phyloP scores from a whole-genome alignment of 257 asterid genomes.

The Solanum rostratum region DNA sequence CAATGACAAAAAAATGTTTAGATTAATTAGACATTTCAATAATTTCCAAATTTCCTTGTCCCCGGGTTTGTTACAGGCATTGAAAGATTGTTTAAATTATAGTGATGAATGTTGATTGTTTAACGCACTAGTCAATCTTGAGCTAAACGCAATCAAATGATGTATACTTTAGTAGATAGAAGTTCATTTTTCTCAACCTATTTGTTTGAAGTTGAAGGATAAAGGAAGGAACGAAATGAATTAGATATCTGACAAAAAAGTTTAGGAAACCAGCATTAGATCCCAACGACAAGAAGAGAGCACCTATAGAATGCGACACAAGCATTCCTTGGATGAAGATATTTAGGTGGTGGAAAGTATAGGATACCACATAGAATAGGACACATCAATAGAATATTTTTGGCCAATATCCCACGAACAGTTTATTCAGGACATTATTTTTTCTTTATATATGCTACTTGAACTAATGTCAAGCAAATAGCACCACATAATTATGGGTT shows the following conservation, averaged over 20 bases:
- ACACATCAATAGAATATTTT: neutral
- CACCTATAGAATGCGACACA: neutral
- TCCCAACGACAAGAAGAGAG: neutral
- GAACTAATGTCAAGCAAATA: neutral
- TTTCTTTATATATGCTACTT: neutral
- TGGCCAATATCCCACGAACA: neutral
- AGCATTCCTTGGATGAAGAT: neutral
- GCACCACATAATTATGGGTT: neutral
- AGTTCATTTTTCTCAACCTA: neutral
- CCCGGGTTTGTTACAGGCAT: too few species aligned
- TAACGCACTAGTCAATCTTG: too few species aligned
- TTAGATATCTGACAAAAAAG: neutral
- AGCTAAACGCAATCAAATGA: too few species aligned
- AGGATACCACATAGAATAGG: neutral
- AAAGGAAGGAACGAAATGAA: neutral
- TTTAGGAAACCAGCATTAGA: neutral
- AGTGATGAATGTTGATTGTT: too few species aligned
- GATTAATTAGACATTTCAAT: too few species aligned
- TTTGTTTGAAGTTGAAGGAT: neutral
- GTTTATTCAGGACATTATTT: too few species aligned
- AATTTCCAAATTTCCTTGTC: too few species aligned
- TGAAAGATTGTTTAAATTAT: too few species aligned
- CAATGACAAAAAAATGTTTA: too few species aligned
- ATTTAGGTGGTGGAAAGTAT: neutral
- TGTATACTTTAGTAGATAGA: neutral